Base-by-base conservation (phyloP, 495 filamentous ascomycete genomes). In the Beverwykella pulmonaria region DNA sequence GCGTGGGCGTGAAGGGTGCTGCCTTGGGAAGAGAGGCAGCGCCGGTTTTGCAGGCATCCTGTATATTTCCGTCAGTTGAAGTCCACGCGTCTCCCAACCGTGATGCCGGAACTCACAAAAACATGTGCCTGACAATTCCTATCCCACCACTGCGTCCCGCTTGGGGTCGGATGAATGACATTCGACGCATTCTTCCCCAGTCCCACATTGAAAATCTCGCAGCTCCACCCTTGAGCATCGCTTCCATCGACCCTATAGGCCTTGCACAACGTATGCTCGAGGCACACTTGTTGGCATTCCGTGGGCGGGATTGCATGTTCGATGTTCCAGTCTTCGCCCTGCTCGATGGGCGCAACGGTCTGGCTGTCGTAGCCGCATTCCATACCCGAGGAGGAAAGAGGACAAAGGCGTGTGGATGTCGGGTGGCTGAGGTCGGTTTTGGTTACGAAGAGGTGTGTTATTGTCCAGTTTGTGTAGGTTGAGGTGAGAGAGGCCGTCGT, bases 261-360 rank as follows among this genome's bases (percentile, higher is more conserved):
- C 30, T 60, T 67, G 48, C 63, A 67, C 2, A 27, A 15, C 1
- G 29, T 4, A 23, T 61, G 55, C 48, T 61, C 48, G 22, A 67
- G 56, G 30, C 63, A 67, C n/a, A 67, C 27, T 61, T 67, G 63
- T 27, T 67, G 63, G 49, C 63, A 67, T 34, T 67, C 63, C 7
- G 44, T 49, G 15, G 55, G 23, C 19, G 59, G 59, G 49, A 53
- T 54, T 30, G 20, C 25, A n/a, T 61, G 55, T 29, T 67, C 63
- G 14, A 67, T 61, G 19, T 7, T 36, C 63, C 63, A 67, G 50
- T 67, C 63, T 36, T 61, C 56, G 23, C 57, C 63, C 53, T 67
- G 63, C n/a, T 67, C 63, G n/a, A 46, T 22, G 2, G 63, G 63
- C 7, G 63, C 63, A 22, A 67, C 48, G 14, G 39, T 67, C 20